Evolutionary conservation across 305 asterid genomes (phyloP).

Genomic region (Solanum chacoense): DNA sequence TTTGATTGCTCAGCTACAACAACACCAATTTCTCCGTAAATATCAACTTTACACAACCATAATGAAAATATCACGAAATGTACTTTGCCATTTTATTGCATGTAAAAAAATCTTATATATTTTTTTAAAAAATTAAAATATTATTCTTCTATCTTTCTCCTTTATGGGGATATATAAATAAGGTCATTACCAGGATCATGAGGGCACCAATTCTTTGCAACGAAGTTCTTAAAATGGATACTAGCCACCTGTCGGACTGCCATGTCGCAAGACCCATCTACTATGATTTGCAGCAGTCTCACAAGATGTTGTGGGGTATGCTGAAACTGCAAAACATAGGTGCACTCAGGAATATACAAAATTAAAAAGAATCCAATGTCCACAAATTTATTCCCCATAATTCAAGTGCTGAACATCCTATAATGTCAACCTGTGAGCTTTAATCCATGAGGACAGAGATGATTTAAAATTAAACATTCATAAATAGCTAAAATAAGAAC

Average conservation of each 20-base stretch:
- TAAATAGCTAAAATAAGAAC: background rate
- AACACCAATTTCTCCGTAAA: background rate
- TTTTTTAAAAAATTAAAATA: no score
- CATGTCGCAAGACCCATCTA: constrained; percentile 65
- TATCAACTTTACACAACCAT: background rate
- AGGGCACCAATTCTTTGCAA: constrained; percentile 82
- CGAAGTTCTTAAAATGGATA: constrained; percentile 85
- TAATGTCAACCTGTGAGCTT: background rate
- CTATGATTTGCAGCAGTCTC: constrained; percentile 93
- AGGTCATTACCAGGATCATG: constrained; percentile 48
- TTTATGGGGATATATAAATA: background rate
- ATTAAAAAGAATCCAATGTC: background rate
- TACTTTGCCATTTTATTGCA: background rate
- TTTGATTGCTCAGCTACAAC: constrained; percentile 64
- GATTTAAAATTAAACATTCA: background rate
- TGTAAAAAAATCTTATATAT: background rate
- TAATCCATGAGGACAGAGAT: background rate
- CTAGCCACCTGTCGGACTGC: constrained; percentile 97
- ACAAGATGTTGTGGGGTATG: constrained; percentile 86
- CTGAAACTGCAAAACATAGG: constrained; percentile 51
- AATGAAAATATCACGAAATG: background rate
- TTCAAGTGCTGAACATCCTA: background rate
- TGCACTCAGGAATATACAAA: background rate
- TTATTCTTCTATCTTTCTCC: background rate
- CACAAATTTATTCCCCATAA: background rate